These are phyloP conservation scores for Populus hybrid DNA, from an alignment of 441 rosid species.

Conservation along the genomic window DNA sequence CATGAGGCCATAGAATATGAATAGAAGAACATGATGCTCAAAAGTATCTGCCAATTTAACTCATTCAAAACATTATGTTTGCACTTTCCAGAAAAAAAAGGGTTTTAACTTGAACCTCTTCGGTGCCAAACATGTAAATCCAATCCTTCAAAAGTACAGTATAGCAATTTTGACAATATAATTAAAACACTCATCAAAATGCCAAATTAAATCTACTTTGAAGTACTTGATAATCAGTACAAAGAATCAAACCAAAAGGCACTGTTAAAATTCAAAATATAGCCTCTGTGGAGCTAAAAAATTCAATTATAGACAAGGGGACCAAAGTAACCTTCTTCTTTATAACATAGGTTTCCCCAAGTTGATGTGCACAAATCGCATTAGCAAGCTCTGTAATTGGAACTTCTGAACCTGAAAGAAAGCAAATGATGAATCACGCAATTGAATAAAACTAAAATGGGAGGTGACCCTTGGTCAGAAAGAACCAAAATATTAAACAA, in stretches of 20 bases:
- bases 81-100: neutral
- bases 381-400: slow-evolving; percentile 72
- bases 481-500: neutral
- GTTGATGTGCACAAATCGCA: slow-evolving; percentile 54
- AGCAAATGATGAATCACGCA: slow-evolving; percentile 2
- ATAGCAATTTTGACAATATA: neutral
- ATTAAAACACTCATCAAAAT: neutral
- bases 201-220: neutral
- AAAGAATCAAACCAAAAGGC: neutral
- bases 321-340: slow-evolving; percentile 44
- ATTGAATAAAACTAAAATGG: slow-evolving; percentile 1
- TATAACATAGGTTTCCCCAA: slow-evolving; percentile 27
- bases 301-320: neutral
- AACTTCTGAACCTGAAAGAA: slow-evolving; percentile 60
- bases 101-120: neutral
- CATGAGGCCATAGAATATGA: neutral
- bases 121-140: neutral
- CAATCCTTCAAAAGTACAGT: neutral
- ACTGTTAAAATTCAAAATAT: neutral
- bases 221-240: neutral
- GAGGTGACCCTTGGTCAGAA: neutral
- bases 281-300: neutral
- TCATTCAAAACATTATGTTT: neutral
- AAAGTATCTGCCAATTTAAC: neutral
- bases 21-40: neutral